Base-by-base conservation (phyloP, 169 alveolate species). In the Plasmodium relictum region DNA sequence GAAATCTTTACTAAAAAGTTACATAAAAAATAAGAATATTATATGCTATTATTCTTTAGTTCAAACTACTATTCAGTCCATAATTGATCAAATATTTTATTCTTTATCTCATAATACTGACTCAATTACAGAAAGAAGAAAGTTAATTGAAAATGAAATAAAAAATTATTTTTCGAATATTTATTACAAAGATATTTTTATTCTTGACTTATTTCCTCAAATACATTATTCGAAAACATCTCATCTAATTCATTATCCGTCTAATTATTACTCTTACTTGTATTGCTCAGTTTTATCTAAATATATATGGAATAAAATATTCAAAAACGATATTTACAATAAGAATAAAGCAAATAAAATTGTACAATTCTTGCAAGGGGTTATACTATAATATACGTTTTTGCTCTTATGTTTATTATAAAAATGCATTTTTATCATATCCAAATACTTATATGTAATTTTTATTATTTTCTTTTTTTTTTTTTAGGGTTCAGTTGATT, bases 221-320 rank as follows among this genome's bases (percentile, higher is more conserved):
- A 86, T 72, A 0, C 92, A 92, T 68, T 69, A 92, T 74, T 91
- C 94, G 9, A 94, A 94, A 74, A 92, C 94, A 50, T 93, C 94
- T 44, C 96, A 94, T 66, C 80, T 94, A 48, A 70, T 94, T 5
- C 95, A 92, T 74, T 94, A 94, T 56, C 95, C 95, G 3, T 95
- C 94, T 20, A 94, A 92, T 56, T 94, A 94, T 50, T 94, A 78
- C 88, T 92, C 94, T 6, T 94, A 94, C 31, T 73, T 94, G 56
- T 94, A 94, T 61, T 94, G 92, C 72, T 58, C 88, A 16, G 74
- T 86, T 3, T 31, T 72, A 18, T 24, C 92, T 10, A 86, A 72
- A 24, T 86, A 86, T 86, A 56, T 86, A 24, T 86, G 92, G 92
- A 63, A 70, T n/a, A 31, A 58, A 26, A 86, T 68, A 5, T 86